Percentiles rank a stretch among this genome's conserved stretches.
These are phyloP conservation scores for Fusarium mangiferae DNA, from an alignment of 2,329 filamentous ascomycete species.

Conservation along the genomic window DNA sequence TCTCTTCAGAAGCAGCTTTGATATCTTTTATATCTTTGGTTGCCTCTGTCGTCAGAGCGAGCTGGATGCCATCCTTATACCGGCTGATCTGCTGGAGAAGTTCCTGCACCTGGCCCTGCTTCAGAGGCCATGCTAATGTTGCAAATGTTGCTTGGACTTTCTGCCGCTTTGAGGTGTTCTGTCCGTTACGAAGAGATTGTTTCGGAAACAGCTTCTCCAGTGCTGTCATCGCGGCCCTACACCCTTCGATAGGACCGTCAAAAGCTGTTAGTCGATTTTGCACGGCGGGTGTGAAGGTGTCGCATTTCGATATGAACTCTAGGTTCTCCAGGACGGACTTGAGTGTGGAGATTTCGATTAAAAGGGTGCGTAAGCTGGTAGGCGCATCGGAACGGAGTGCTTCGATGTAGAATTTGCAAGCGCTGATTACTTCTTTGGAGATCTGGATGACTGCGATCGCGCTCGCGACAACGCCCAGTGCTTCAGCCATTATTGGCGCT, in stretches of 20 bases:
- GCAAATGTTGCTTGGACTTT: background rate
- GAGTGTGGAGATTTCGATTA: background rate
- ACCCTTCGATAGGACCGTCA: background rate
- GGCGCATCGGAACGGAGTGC: background rate
- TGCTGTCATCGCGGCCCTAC: background rate
- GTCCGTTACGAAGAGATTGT: accelerated
- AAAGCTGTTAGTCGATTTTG: background rate
- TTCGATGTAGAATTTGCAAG: background rate
- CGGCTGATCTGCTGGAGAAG: background rate
- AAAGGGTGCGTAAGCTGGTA: background rate
- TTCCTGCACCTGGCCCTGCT: background rate
- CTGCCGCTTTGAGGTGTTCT: background rate
- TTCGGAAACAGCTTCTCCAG: background rate
- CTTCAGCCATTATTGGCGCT: background rate
- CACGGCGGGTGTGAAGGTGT: background rate
- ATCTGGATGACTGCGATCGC: background rate
- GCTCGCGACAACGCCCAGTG: background rate
- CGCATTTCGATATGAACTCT: background rate
- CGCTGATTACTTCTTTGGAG: background rate
- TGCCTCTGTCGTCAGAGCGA: background rate
- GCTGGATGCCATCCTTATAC: accelerated
- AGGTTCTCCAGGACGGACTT: background rate
- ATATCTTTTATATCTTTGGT: background rate
- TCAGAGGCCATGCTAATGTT: background rate
- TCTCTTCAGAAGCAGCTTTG: background rate